A percentile compares a stretch with the other conserved stretches of the same genome.
These are phyloP conservation scores for Dactylellina haptotyla DNA, from an alignment of 2,329 filamentous ascomycete species.

Conservation along the genomic window DNA sequence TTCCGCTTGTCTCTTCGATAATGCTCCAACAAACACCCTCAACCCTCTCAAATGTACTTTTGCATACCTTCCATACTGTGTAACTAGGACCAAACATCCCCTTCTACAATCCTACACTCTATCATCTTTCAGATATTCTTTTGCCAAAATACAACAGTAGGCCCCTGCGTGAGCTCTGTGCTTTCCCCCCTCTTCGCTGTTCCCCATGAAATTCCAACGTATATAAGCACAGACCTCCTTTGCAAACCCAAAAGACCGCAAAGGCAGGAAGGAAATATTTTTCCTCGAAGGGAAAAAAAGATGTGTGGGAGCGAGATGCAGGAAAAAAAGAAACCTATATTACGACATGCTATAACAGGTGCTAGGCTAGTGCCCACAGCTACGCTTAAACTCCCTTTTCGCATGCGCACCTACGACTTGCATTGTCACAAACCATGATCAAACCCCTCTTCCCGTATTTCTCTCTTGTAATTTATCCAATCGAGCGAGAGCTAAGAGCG, in stretches of 20 bases:
- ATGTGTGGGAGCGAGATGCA: neutral
- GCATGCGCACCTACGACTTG: neutral
- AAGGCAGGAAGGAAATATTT: slow-evolving; percentile 11
- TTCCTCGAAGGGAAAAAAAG: slow-evolving; percentile 11
- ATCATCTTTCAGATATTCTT: slow-evolving; percentile 8
- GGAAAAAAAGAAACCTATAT: slow-evolving; percentile 3
- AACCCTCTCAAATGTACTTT: too few species aligned
- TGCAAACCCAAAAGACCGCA: neutral
- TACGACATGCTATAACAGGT: neutral
- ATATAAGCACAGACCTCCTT: slow-evolving; percentile 35
- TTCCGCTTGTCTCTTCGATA: neutral
- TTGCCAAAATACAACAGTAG: slow-evolving; percentile 31
- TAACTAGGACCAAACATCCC: slow-evolving; percentile 19
- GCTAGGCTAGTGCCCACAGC: neutral
- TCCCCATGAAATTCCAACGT: slow-evolving; percentile 7
- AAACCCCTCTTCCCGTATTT: neutral
- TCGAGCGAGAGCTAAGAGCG: neutral
- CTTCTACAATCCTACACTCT: slow-evolving; percentile 2
- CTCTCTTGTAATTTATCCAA: slow-evolving; percentile 21
- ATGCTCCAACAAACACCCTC: neutral
- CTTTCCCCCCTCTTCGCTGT: neutral
- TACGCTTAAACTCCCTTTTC: slow-evolving; percentile 19
- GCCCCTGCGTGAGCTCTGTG: slow-evolving; percentile 22
- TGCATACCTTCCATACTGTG: slow-evolving; percentile 9
- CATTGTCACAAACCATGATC: slow-evolving; percentile 7